Evolutionary conservation across 192 early-diverging fungal genomes (phyloP).

Genomic region (Podochytrium sp.): DNA sequence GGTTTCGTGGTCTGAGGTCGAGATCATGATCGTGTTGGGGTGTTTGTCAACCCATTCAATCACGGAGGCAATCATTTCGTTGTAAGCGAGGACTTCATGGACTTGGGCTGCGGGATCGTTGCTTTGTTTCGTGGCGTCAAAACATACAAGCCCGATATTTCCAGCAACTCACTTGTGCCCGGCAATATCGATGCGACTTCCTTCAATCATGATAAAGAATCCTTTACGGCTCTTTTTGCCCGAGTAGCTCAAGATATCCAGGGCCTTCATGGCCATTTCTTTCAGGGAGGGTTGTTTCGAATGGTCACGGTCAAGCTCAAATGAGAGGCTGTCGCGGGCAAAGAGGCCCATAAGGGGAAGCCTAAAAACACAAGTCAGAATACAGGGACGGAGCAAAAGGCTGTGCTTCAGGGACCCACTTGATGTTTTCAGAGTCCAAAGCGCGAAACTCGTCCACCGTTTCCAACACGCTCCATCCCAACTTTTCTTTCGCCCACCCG

Average conservation of each 20-base stretch:
- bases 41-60: slow-evolving; percentile 76
- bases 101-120: slow-evolving; percentile 93
- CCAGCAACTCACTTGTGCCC: slow-evolving; percentile 62
- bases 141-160: not conserved
- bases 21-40: slow-evolving; percentile 84
- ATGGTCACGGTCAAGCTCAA: slow-evolving; percentile 81
- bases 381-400: not conserved
- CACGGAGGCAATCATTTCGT: slow-evolving; percentile 72
- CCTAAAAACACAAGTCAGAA: slow-evolving; percentile 6
- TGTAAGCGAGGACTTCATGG: slow-evolving; percentile 90
- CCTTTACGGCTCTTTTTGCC: slow-evolving; percentile 62
- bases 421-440: slow-evolving; percentile 30
- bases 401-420: not conserved
- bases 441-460: slow-evolving; percentile 60
- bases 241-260: slow-evolving; percentile 66
- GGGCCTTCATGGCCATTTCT: slow-evolving; percentile 84
- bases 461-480: slow-evolving; percentile 68
- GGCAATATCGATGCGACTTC: slow-evolving; percentile 95
- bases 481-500: slow-evolving; percentile 45
- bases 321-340: slow-evolving; percentile 86
- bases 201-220: slow-evolving; percentile 98
- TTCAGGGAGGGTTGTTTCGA: slow-evolving; percentile 74
- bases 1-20: slow-evolving; percentile 92
- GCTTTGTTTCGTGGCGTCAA: slow-evolving; percentile 34
- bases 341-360: slow-evolving; percentile 82